Evolutionary conservation across 192 early-diverging fungal species (phyloP), one percentile per base, ranked within the genome.

Genomic region (Coemansia sp.): DNA sequence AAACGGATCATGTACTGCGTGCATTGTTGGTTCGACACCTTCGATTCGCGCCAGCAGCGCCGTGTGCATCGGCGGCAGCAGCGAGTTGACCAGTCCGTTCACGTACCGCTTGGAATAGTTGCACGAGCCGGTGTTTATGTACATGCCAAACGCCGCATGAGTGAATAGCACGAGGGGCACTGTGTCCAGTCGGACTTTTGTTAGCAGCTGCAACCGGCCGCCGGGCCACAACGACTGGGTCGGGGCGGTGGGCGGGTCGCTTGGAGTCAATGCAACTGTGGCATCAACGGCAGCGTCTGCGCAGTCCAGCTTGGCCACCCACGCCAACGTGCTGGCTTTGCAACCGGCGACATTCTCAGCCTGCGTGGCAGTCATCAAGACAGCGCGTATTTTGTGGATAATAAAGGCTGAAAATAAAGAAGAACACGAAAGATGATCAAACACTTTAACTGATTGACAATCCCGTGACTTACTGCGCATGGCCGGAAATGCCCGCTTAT

Each of bases 201-300:
- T 55, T 23, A 81, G 73, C 29, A 81, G 51, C 24, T 64, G 69
- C 15, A 81, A 67, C 35, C 65, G 63, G 49, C 65, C 66, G 39
- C 55, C 62, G 32, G 56, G 27, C 56, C 63, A 48, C 43, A 64
- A 61, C 17, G 60, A 56, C 54, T 15, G 45, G 14, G 56, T 11
- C 5, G 47, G 35, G 1, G 12, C 8, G 6, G 41, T 54, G 9
- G 14, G 22, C n/a, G 10, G 2, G 2, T 24, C 32, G 39, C 14
- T 21, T 2, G 57, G 62, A 11, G 23, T 27, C 29, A 70, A 57
- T 17, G 57, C 68, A 3, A 57, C 68, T 0, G 61, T 64, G 38
- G 68, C 68, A n/a, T 60, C 51, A 43, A 70, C 50, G 0, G 48
- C 41, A 4, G 22, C 47, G 52, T 64, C 62, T 14, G 61, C 62